Base-by-base conservation (phyloP, 352 stramenopile species). In the Phytophthora cactorum region DNA sequence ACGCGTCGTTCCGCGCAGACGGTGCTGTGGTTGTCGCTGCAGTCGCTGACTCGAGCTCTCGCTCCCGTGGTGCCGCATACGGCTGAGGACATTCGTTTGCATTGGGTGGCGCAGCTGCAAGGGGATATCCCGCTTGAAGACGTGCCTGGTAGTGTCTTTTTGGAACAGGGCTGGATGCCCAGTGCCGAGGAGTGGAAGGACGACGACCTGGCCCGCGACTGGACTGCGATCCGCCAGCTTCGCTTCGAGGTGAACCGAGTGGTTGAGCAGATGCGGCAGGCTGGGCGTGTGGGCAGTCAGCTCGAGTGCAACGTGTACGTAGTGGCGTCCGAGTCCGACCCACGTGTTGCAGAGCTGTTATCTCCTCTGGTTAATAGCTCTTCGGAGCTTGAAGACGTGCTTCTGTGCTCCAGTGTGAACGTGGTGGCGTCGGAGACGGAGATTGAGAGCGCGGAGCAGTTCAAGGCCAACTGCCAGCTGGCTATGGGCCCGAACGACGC, bases 21-120 rank as follows among this genome's bases (percentile, higher is more conserved):
- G 27, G 95, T 95, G 50, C 59, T 95, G 25, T 89, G 82, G 78
- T 49, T 86, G 36, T 86, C 84, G 43, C 68, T 95, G 14, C 74
- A 90, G 63, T 74, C 82, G 6, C 68, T 93, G 31, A 86, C 82
- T 31, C 79, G 75, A 15, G 79, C 80, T 10, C 72, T 95, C 2
- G 93, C 96, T 9, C 96, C 97, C 1, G 89, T 99, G 45, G 75
- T 98, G 12, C 97, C 96, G 36, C 97, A 99, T 78, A 98, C 98
- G 58, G 95, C 96, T 14, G 97, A 99, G 67, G 97, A 99, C 71
- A 98, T 99, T 66, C 98, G 94, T 61, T 86, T 98, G 61, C 89
- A 96, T 59, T 88, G 84, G 63, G 64, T 78, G 11, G 79, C 84
- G 12, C 81, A 90, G 58, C 56, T 81, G 3, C 72, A 83, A 31